Evolutionary conservation across 495 filamentous ascomycete species (phyloP), one percentile per base, ranked within the genome.

Genomic region (Talaromyces adpressus): DNA sequence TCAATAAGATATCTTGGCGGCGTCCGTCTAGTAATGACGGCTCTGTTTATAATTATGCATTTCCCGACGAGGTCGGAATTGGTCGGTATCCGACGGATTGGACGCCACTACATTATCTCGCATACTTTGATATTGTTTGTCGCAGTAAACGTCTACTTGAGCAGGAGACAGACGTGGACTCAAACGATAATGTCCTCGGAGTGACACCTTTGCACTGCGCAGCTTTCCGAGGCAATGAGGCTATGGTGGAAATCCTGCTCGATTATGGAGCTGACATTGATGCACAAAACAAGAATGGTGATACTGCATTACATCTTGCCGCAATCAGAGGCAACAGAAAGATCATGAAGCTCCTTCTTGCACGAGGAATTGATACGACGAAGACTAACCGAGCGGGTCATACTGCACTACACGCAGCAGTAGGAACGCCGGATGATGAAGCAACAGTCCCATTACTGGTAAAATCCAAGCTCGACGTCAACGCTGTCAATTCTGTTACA

Each of bases 211-310:
- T 77, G 2, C 75, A 77, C n/a, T 77, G 75, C 62, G 79, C 78
- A 0, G 73, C 74, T 1, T 59, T 67, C 39, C 68, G 57, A 9
- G 78, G 79, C 2, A 62, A 79, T 32, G 74, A 75, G 0, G 67
- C 74, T n/a, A 78, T 79, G 68, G 68, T 75, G 6, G 71, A 72
- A 39, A 67, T 79, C 0, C 60, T 82, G 1, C 66, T 80, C 6
- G 64, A 70, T 5, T 57, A 70, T 45, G 62, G 62, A 6, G 71
- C 67, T 6, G 66, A 77, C 49, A 41, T 62, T 27, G 70, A 77
- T 65, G 68, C 69, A 0, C 49, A 61, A 4, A 51, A 59, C 9
- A 54, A 57, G 23, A 12, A 71, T 11, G 76, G 73, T 0, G 66
- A 66, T 3, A 75, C 74, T 4, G 70, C 69, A 0, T 63, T 78